Percentiles rank a stretch among this genome's conserved stretches.
Conservation (phyloP, 257 asterid genomes). For the Nicotiana obtusifolia region DNA sequence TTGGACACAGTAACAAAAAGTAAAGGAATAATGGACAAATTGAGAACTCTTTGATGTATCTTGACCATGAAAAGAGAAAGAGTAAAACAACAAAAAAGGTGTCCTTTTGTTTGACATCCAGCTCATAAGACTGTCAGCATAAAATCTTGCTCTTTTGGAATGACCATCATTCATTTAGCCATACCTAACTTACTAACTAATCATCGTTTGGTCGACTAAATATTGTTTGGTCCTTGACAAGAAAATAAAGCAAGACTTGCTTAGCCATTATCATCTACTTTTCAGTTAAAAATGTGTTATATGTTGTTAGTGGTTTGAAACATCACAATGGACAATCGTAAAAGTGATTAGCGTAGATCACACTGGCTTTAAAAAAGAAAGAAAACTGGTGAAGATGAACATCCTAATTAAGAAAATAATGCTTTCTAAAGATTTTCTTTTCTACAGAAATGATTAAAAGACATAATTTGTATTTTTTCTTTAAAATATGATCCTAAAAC, state of each 20-base stretch:
- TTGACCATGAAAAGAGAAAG: background rate
- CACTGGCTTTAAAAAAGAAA: background rate
- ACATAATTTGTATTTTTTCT: background rate
- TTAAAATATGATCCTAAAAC: background rate
- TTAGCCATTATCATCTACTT: background rate
- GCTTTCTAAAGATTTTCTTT: background rate
- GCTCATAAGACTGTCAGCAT: background rate
- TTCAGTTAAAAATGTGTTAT: background rate
- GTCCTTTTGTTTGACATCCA: background rate
- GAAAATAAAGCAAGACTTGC: background rate
- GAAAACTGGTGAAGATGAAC: background rate
- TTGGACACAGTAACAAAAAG: background rate
- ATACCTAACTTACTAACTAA: background rate
- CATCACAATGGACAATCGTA: too few species aligned
- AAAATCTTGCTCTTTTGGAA: background rate
- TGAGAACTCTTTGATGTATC: background rate
- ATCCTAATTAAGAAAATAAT: background rate
- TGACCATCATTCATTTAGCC: background rate
- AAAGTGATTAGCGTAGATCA: background rate
- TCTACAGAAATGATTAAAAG: background rate
- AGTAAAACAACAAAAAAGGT: background rate
- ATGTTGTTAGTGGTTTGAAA: background rate
- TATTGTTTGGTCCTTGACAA: background rate
- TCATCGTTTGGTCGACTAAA: background rate
- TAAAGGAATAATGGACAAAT: background rate